phyloP scores from a whole-genome alignment of 2,329 filamentous ascomycete species.

The Microcera coccophila region DNA sequence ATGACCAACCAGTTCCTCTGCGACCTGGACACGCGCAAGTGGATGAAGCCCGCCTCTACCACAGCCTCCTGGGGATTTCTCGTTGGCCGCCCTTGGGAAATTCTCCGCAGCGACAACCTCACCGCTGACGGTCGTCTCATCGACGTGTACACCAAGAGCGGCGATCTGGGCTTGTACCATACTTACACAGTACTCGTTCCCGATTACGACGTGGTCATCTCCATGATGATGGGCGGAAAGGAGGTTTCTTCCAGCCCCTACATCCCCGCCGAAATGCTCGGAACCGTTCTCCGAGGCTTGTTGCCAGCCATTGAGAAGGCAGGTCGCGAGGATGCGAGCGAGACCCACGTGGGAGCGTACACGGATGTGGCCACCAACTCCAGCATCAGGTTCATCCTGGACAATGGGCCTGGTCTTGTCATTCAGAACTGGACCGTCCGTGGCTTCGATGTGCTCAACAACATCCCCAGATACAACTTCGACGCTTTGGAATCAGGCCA shows the following conservation, averaged over 20 bases:
- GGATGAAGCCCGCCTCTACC: conserved; percentile 42
- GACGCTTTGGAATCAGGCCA: conserved; percentile 11
- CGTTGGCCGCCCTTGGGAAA: conserved; percentile 48
- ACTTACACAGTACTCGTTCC: conserved; percentile 40
- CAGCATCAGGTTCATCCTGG: conserved; percentile 35
- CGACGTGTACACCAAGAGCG: conserved; percentile 46
- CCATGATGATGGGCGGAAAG: conserved; percentile 35
- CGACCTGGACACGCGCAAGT: conserved; percentile 37
- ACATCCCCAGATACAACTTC: conserved; percentile 30
- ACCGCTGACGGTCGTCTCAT: conserved; percentile 38
- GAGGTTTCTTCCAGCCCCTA: conserved; percentile 22
- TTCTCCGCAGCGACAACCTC: conserved; percentile 36
- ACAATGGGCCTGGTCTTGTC: conserved; percentile 37
- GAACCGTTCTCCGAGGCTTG: conserved; percentile 31
- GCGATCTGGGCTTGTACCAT: conserved; percentile 41
- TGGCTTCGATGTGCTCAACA: conserved; percentile 37
- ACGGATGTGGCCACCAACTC: conserved; percentile 37
- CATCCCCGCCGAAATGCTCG: conserved; percentile 22
- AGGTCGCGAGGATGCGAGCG: conserved; percentile 33
- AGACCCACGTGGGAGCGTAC: conserved; percentile 37
- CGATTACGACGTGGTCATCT: conserved; percentile 43
- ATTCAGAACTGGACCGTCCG: conserved; percentile 39
- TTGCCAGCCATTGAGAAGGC: conserved; percentile 42
- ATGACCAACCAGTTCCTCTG: conserved; percentile 40
- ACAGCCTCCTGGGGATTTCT: conserved; percentile 36